Evolutionary conservation across 1,284 basidiomycete species (phyloP), one percentile per base, ranked within the genome.

Genomic region (Ganoderma meredithae): DNA sequence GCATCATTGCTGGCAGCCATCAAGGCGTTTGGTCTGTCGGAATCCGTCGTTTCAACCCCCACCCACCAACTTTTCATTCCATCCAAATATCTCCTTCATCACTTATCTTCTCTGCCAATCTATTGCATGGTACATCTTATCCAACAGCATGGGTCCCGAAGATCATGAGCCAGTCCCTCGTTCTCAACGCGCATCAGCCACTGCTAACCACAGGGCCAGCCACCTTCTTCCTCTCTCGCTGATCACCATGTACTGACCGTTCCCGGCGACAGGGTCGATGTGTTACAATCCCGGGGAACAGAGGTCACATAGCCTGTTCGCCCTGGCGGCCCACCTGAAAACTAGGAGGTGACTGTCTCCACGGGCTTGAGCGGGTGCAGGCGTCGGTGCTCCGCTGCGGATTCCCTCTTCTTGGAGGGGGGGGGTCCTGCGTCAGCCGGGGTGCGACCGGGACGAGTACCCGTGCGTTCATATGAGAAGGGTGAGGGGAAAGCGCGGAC

Each of bases 381-480:
- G 52, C 52, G 31, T 55, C 52, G 52, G 52, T 55, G 52, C 52
- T 55, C 52, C 27, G 52, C 52, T 31, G 52, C 52, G 4, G 25
- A 15, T 13, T 31, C 7, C 52, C 12, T 55, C 43, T 9, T 27
- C 25, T 31, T 7, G 27, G 6, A 15, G 33, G 27, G 17, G n/a
- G n/a, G n/a, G n/a, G n/a, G n/a, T n/a, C n/a, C 27, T 33, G 52
- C 52, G 15, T 55, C 13, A 55, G 52, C 27, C 52, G 52, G 52
- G 52, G 52, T 55, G 52, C 52, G 17, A 27, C 31, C 52, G 52
- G 52, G 52, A 55, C 52, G 27, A 55, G 52, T 55, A 55, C 52
- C 52, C 22, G 27, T 55, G 3, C 19, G n/a, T 19, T 27, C 27
- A 8, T 27, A 3, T 33, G 5, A 3, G 52, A 4, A 4, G 52